Evolutionary conservation across 2,329 filamentous ascomycete genomes (phyloP).

Genomic region (Hypoxylon sp.): DNA sequence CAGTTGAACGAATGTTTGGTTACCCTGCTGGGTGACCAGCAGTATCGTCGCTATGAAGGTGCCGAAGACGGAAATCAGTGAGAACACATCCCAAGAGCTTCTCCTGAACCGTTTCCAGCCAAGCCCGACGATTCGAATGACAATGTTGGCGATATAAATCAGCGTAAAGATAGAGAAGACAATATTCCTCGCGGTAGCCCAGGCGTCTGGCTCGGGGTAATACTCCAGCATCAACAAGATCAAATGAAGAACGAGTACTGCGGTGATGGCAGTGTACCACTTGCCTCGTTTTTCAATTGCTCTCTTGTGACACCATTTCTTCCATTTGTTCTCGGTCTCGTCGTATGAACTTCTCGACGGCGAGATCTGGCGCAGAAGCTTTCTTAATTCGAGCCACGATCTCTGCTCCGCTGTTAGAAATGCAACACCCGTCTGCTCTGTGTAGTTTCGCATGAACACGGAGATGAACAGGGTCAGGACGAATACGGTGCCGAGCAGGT

Average conservation of each 20-base stretch:
- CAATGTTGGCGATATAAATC: slow-evolving; percentile 82
- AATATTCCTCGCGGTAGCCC: slow-evolving; percentile 74
- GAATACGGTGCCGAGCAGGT: slow-evolving; percentile 94
- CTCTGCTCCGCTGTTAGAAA: slow-evolving; percentile 95
- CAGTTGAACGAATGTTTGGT: slow-evolving; percentile 75
- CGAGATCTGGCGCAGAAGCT: slow-evolving; percentile 89
- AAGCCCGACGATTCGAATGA: slow-evolving; percentile 84
- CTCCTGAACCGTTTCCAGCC: slow-evolving; percentile 91
- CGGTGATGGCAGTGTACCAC: slow-evolving; percentile 87
- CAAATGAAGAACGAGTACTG: slow-evolving; percentile 81
- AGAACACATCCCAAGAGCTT: slow-evolving; percentile 96
- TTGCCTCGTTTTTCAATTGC: slow-evolving; percentile 92
- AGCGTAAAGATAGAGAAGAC: slow-evolving; percentile 84
- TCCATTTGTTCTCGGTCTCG: slow-evolving; percentile 78
- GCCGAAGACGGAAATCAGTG: slow-evolving; percentile 78
- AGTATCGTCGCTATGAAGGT: slow-evolving; percentile 85
- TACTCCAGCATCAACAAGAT: slow-evolving; percentile 85
- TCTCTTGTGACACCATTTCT: slow-evolving; percentile 92
- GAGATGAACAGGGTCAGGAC: slow-evolving; percentile 97
- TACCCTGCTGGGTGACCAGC: slow-evolving; percentile 66
- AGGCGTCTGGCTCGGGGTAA: slow-evolving; percentile 75
- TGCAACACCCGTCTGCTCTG: slow-evolving; percentile 95
- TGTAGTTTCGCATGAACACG: slow-evolving; percentile 99
- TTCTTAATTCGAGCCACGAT: slow-evolving; percentile 94
- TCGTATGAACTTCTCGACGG: slow-evolving; percentile 91